phyloP scores from a whole-genome alignment of 2,329 filamentous ascomycete genomes.

The Neonectria sp. region DNA sequence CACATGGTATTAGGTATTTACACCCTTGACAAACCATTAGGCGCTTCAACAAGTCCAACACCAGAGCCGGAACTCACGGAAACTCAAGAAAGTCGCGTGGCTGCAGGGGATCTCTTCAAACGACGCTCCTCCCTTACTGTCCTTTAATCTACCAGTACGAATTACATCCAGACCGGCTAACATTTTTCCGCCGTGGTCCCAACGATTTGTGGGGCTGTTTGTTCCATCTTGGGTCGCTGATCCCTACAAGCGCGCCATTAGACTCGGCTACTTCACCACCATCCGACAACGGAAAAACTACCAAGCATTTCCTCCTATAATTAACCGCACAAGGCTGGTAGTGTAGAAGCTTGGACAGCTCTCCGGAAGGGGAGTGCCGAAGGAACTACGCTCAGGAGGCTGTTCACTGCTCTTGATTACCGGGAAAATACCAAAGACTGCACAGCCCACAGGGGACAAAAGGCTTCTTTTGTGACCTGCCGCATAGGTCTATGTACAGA shows the following conservation, averaged over 20 bases:
- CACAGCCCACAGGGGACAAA: not conserved
- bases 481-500: not conserved
- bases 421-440: not conserved
- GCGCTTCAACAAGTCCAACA: not conserved
- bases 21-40: not conserved
- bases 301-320: not conserved
- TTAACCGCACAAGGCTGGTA: slow-evolving; percentile 1
- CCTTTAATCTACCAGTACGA: slow-evolving; percentile 19
- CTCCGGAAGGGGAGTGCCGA: slow-evolving; percentile 6
- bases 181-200: slow-evolving; percentile 1
- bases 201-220: slow-evolving; percentile 17
- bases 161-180: slow-evolving; percentile 1
- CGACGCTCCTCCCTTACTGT: not conserved
- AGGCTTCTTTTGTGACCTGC: not conserved
- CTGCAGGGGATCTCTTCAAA: slow-evolving; percentile 10
- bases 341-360: slow-evolving; percentile 1
- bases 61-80: not conserved
- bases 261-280: slow-evolving; percentile 7
- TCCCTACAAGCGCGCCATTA: slow-evolving; percentile 25
- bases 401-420: not conserved
- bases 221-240: slow-evolving; percentile 11
- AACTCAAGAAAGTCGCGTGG: not conserved
- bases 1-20: not conserved
- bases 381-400: not conserved
- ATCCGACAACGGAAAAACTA: slow-evolving; percentile 21